Conservation (phyloP, 352 stramenopile species). For the Pythium volutum region DNA sequence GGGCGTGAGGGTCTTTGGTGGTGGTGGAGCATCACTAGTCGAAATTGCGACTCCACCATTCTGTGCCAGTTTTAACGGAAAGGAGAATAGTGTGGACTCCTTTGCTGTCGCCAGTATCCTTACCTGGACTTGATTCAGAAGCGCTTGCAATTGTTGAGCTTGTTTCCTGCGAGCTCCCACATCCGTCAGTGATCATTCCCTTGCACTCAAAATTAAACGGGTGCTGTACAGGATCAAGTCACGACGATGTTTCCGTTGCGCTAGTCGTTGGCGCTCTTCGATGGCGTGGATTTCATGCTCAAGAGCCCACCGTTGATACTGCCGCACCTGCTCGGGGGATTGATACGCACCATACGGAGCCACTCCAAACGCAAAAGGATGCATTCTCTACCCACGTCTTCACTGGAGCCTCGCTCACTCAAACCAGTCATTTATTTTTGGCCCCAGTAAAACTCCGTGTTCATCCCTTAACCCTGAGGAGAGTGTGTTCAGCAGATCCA, state of each 20-base stretch:
- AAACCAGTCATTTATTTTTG: background rate
- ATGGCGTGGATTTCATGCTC: constrained; percentile 15
- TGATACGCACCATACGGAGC: background rate
- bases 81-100: background rate
- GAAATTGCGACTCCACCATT: background rate
- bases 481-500: background rate
- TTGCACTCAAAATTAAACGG: background rate
- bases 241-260: background rate
- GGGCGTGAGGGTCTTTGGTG: background rate
- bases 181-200: background rate
- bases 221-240: constrained; percentile 9
- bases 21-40: background rate
- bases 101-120: background rate
- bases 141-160: background rate
- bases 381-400: constrained; percentile 1
- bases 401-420: background rate
- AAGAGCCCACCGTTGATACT: constrained; percentile 24
- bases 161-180: background rate
- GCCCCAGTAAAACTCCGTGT: background rate
- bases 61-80: background rate
- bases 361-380: background rate
- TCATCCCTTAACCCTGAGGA: background rate
- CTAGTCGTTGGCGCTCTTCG: constrained; percentile 11
- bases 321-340: background rate
- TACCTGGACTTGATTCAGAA: background rate